These are phyloP conservation scores for Hypoxylon trugodes DNA, from an alignment of 495 filamentous ascomycete species.

Conservation along the genomic window DNA sequence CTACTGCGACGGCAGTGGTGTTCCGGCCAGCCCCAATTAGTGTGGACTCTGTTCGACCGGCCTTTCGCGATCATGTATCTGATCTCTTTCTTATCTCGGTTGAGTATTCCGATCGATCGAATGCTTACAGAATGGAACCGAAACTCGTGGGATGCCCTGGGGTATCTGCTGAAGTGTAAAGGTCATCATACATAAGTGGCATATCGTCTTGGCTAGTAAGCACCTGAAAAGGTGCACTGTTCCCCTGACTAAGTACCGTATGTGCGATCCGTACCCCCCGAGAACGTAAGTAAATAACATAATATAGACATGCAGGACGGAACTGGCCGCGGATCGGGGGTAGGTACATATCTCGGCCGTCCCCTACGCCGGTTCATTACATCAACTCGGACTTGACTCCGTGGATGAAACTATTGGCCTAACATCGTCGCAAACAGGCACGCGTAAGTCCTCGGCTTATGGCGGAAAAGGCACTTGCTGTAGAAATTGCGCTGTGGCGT, in stretches of 20 bases:
- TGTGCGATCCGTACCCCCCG: no score
- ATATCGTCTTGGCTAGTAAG: no score
- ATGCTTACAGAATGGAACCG: background rate
- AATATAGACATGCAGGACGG: no score
- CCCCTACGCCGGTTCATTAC: no score
- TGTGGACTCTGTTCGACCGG: background rate
- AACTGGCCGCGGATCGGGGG: no score
- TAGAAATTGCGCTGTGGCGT: constrained; percentile 6
- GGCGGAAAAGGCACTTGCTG: background rate
- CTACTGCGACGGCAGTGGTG: background rate
- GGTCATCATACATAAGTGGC: background rate
- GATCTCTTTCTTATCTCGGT: background rate
- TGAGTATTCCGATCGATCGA: constrained; percentile 16
- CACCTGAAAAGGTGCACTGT: no score
- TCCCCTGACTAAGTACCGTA: no score
- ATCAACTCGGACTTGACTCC: background rate
- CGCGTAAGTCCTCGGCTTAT: background rate
- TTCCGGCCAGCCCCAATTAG: background rate
- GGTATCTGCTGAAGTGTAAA: background rate
- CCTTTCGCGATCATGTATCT: constrained; percentile 1
- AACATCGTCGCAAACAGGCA: background rate
- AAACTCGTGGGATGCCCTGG: constrained; percentile 12
- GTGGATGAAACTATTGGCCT: background rate
- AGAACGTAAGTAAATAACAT: no score
- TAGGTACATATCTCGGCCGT: no score